Conservation (phyloP, 805 yeast species). For the Isabelozyma gotoi region DNA sequence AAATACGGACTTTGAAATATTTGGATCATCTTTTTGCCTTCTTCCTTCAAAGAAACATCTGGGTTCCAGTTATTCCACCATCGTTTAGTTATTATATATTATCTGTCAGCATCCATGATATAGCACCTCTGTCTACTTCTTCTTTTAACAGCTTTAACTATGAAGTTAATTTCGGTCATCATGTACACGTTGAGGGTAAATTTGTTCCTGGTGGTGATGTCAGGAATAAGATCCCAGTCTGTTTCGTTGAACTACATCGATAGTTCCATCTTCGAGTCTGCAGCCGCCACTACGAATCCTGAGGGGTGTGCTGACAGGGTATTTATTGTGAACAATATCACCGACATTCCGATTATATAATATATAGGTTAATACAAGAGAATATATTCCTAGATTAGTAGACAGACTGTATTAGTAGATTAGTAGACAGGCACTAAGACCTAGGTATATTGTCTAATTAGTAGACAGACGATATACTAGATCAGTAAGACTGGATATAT, state of each 20-base stretch:
- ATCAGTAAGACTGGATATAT: no score
- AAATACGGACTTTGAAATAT: not conserved
- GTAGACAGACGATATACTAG: no score
- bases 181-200: constrained; percentile 38
- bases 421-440: no score
- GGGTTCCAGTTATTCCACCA: not conserved
- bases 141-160: constrained; percentile 5
- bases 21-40: not conserved
- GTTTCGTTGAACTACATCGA: constrained; percentile 31
- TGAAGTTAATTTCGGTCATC: constrained; percentile 33
- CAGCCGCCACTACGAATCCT: constrained; percentile 22
- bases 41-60: no score
- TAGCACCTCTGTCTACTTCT: not conserved
- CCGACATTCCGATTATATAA: constrained; percentile 25
- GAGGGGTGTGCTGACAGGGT: constrained; percentile 22
- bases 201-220: constrained; percentile 33
- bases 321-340: constrained; percentile 23
- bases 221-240: constrained; percentile 31
- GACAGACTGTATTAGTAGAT: no score
- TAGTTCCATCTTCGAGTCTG: constrained; percentile 29
- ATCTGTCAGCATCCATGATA: no score
- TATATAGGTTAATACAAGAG: not conserved
- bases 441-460: no score
- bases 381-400: no score
- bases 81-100: no score